Conservation (phyloP, 2,329 filamentous ascomycete genomes). For the Clarireedia sp. region DNA sequence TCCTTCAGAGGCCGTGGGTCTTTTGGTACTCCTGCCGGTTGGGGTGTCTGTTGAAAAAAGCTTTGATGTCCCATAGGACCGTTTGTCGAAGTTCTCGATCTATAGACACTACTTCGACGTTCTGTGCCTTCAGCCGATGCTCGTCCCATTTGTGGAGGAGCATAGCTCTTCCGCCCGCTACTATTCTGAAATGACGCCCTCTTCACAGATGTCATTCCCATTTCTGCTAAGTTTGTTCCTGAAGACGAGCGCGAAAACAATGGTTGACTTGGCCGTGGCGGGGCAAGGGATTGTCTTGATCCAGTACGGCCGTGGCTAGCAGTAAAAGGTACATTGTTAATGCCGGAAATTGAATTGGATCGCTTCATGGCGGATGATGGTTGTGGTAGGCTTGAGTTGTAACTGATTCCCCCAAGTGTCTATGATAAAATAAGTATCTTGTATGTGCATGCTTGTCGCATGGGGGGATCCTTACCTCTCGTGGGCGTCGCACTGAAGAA, state of each 20-base stretch:
- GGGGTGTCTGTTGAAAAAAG: slow-evolving; percentile 85
- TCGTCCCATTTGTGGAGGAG: slow-evolving; percentile 32
- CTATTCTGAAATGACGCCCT: slow-evolving; percentile 70
- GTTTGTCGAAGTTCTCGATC: slow-evolving; percentile 57
- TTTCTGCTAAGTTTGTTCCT: slow-evolving; percentile 69
- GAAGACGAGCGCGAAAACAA: slow-evolving; percentile 80
- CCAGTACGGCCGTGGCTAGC: slow-evolving; percentile 71
- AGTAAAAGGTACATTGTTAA: slow-evolving; percentile 55
- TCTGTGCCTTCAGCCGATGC: slow-evolving; percentile 40
- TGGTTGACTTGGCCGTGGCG: slow-evolving; percentile 75
- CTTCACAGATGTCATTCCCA: slow-evolving; percentile 76
- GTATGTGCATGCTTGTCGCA: background rate
- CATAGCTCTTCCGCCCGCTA: slow-evolving; percentile 52
- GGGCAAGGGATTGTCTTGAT: slow-evolving; percentile 76
- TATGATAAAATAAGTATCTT: slow-evolving; percentile 31
- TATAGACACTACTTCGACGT: slow-evolving; percentile 77
- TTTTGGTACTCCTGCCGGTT: slow-evolving; percentile 70
- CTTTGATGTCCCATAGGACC: slow-evolving; percentile 74
- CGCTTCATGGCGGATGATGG: slow-evolving; percentile 92
- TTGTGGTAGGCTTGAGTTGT: slow-evolving; percentile 80
- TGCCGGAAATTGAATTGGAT: slow-evolving; percentile 67
- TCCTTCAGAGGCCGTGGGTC: slow-evolving; percentile 86
- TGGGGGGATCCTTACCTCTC: slow-evolving; percentile 58
- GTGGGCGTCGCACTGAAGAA: slow-evolving; percentile 84
- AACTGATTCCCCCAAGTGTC: slow-evolving; percentile 80